A percentile compares a stretch with the other conserved stretches of the same genome.
Evolutionary conservation across 2,329 filamentous ascomycete genomes (phyloP).

Genomic region (Aspergillus hortae): DNA sequence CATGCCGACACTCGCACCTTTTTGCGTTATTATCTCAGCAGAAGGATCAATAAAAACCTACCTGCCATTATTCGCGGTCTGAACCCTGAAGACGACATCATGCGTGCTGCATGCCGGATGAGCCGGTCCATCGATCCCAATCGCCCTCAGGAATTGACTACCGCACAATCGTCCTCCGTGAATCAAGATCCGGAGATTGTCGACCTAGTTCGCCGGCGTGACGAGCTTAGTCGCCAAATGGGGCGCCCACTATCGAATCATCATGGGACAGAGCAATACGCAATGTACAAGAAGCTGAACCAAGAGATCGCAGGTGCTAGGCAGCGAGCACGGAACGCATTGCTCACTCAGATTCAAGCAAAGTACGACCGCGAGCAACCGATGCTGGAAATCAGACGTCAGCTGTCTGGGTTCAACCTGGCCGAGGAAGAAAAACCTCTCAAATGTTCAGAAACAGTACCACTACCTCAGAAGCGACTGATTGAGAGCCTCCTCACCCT

Average conservation of each 20-base stretch:
- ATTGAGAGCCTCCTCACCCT: slow-evolving; percentile 2
- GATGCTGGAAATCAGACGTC: slow-evolving; percentile 3
- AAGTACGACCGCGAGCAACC: slow-evolving; percentile 2
- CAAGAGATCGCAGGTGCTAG: slow-evolving; percentile 2
- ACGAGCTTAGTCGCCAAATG: slow-evolving; percentile 1
- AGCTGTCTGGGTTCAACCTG: slow-evolving; percentile 1
- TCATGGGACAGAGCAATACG: slow-evolving; percentile 1
- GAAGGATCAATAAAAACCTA: slow-evolving; percentile 14
- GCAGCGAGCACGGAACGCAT: slow-evolving; percentile 1
- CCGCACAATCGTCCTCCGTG: background rate
- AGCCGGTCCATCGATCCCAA: slow-evolving; percentile 1
- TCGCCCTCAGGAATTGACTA: slow-evolving; percentile 2
- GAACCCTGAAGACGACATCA: slow-evolving; percentile 1
- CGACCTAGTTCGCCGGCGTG: background rate
- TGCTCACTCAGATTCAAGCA: slow-evolving; percentile 2
- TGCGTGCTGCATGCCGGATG: background rate
- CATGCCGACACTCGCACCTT: slow-evolving; percentile 16
- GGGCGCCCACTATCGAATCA: background rate
- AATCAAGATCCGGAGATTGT: slow-evolving; percentile 1
- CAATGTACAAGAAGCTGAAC: slow-evolving; percentile 4
- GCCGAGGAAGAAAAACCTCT: slow-evolving; percentile 3
- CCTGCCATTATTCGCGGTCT: slow-evolving; percentile 4
- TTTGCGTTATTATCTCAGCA: slow-evolving; percentile 13
- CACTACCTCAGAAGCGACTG: background rate
- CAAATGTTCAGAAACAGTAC: slow-evolving; percentile 3